Percentiles rank a stretch among this genome's conserved stretches.
These are phyloP conservation scores for Berberis vulgaris DNA, from an alignment of 164 flowering plant species.

Conservation along the genomic window DNA sequence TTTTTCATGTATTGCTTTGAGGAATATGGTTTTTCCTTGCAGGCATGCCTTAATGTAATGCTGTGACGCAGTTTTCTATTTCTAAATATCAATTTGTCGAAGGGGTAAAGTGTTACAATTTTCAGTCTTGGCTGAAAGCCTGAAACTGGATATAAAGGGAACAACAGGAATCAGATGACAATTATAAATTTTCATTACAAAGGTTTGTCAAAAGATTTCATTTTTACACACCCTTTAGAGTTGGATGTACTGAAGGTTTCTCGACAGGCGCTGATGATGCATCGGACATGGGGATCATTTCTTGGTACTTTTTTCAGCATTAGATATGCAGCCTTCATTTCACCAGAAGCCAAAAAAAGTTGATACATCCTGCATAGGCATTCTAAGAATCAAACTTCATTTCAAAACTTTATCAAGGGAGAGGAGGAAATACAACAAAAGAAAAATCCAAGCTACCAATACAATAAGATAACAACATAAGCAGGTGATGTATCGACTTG, in stretches of 20 bases:
- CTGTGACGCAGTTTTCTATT: too few relatives aligned
- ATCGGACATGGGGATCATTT: slow-evolving; percentile 63
- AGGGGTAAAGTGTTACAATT: too few relatives aligned
- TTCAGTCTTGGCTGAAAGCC: too few relatives aligned
- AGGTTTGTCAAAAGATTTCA: neutral
- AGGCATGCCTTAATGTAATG: too few relatives aligned
- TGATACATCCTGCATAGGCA: slow-evolving; percentile 73
- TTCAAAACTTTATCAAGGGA: neutral
- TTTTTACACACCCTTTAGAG: slow-evolving; percentile 14
- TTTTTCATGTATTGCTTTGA: too few relatives aligned
- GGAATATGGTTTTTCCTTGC: too few relatives aligned
- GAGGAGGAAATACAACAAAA: neutral
- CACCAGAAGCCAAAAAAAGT: slow-evolving; percentile 59
- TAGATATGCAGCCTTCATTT: slow-evolving; percentile 29
- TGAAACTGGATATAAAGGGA: too few relatives aligned
- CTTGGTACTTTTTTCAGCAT: slow-evolving; percentile 36
- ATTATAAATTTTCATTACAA: too few relatives aligned
- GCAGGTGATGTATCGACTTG: too few relatives aligned
- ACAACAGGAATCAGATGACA: too few relatives aligned
- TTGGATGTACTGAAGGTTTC: slow-evolving; percentile 13
- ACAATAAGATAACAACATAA: too few relatives aligned
- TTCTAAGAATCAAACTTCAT: slow-evolving; percentile 1
- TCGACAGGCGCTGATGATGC: slow-evolving; percentile 37
- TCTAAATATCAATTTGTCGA: too few relatives aligned
- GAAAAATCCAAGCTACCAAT: neutral